These are phyloP conservation scores for Podosphaera aphanis DNA, from an alignment of 2,329 filamentous ascomycete genomes.

Conservation along the genomic window DNA sequence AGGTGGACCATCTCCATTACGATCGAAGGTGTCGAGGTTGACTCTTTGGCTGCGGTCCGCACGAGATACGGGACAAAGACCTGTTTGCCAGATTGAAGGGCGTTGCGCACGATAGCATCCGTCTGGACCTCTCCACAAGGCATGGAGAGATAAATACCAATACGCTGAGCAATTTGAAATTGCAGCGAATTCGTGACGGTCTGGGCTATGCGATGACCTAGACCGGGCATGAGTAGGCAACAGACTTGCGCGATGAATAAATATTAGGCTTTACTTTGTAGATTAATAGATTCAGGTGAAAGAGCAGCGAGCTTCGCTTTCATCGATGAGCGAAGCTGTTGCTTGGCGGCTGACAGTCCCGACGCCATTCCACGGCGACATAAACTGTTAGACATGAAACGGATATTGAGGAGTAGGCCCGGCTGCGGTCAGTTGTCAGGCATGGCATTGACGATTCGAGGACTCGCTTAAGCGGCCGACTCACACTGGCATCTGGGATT, in stretches of 20 bases:
- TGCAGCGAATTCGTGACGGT: slow-evolving; percentile 43
- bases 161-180: slow-evolving; percentile 48
- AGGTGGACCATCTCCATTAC: slow-evolving; percentile 94
- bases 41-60: slow-evolving; percentile 21
- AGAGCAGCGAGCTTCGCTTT: slow-evolving; percentile 40
- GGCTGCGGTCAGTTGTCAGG: too few relatives aligned
- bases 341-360: slow-evolving; percentile 44
- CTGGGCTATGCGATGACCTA: slow-evolving; percentile 21
- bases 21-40: slow-evolving; percentile 19
- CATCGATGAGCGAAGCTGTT: slow-evolving; percentile 48
- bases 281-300: slow-evolving; percentile 32
- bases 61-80: slow-evolving; percentile 87
- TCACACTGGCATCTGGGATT: too few relatives aligned
- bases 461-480: too few relatives aligned
- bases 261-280: slow-evolving; percentile 41
- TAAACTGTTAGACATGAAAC: too few relatives aligned
- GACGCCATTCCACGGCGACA: background rate
- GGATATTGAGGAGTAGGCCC: too few relatives aligned
- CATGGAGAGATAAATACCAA: slow-evolving; percentile 90
- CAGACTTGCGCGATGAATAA: too few relatives aligned
- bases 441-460: too few relatives aligned
- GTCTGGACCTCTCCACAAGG: slow-evolving; percentile 70
- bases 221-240: too few relatives aligned
- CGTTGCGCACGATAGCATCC: slow-evolving; percentile 56
- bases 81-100: slow-evolving; percentile 51